phyloP scores from a whole-genome alignment of 208 protist species.

The Leishmania turanica region DNA sequence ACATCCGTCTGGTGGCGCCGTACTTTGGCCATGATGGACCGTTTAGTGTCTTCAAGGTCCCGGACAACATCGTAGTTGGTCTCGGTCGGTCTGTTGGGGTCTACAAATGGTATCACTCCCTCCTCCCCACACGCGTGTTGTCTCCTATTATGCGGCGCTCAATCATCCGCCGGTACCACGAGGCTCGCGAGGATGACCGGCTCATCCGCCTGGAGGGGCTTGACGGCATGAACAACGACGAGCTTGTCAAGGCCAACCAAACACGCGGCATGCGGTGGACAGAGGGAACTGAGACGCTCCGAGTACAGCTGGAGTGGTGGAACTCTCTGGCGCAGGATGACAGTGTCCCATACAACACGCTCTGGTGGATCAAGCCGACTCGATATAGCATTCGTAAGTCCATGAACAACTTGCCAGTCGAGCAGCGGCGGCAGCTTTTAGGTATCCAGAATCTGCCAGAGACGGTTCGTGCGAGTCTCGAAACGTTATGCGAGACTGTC shows the following conservation, averaged over 20 bases:
- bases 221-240: constrained; percentile 73
- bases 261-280: constrained; percentile 90
- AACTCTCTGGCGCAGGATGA: constrained; percentile 70
- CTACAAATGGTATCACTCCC: constrained; percentile 75
- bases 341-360: constrained; percentile 86
- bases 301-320: constrained; percentile 90
- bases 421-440: constrained; percentile 84
- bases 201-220: constrained; percentile 82
- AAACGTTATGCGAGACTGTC: constrained; percentile 87
- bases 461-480: constrained; percentile 74
- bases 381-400: constrained; percentile 85
- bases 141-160: constrained; percentile 67
- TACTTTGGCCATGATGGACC: constrained; percentile 79
- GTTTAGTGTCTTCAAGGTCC: constrained; percentile 86
- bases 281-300: constrained; percentile 79
- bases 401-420: constrained; percentile 81
- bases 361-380: constrained; percentile 91
- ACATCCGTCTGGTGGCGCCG: constrained; percentile 78
- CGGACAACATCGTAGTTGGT: constrained; percentile 71
- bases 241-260: constrained; percentile 88
- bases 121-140: constrained; percentile 63
- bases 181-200: constrained; percentile 81
- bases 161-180: constrained; percentile 81
- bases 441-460: constrained; percentile 90
- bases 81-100: constrained; percentile 73